Percentiles rank a stretch among this genome's conserved stretches.
phyloP scores from a whole-genome alignment of 306 rosid species.

The Castanea sativa region DNA sequence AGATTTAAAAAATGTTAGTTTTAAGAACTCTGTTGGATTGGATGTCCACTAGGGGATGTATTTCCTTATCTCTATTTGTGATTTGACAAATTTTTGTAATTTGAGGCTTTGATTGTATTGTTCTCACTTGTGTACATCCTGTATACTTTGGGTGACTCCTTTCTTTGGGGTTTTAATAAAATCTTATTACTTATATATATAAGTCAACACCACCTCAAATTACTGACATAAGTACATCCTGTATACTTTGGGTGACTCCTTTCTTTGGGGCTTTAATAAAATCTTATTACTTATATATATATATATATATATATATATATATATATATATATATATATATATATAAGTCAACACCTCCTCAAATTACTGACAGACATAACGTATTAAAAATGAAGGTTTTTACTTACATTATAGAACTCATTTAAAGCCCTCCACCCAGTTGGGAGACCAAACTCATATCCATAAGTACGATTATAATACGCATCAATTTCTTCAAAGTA shows the following conservation, averaged over 20 bases:
- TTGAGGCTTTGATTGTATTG: no score
- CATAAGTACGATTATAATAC: constrained; percentile 67
- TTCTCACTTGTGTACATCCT: no score
- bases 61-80: no score
- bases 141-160: no score
- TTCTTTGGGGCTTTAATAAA: no score
- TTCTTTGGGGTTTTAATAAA: no score
- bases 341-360: neutral
- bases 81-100: no score
- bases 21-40: no score
- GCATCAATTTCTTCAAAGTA: constrained; percentile 88
- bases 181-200: neutral
- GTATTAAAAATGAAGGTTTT: constrained; percentile 3
- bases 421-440: constrained; percentile 88
- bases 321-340: neutral
- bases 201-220: neutral
- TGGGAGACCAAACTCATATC: constrained; percentile 68
- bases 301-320: no score
- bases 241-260: no score
- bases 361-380: neutral
- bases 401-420: constrained; percentile 77
- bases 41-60: no score
- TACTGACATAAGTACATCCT: neutral
- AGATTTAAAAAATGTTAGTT: no score
- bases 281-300: neutral